Percentiles rank a stretch among this genome's conserved stretches.
Conservation (phyloP, 2,329 filamentous ascomycete species). For the Aspergillus sp. region DNA sequence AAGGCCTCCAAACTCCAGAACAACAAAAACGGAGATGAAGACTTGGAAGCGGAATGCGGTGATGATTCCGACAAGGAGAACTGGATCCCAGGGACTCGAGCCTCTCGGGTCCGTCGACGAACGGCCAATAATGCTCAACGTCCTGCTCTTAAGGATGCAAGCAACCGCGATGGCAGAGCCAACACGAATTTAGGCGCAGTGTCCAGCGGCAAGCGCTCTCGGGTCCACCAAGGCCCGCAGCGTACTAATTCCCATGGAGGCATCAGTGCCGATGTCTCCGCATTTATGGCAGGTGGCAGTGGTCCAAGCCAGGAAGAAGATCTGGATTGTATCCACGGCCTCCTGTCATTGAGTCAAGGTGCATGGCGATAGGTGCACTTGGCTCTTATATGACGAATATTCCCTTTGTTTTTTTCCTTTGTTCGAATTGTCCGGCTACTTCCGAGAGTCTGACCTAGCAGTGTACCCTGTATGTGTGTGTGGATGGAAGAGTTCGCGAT, state of each 20-base stretch:
- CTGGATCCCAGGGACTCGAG: constrained; percentile 50
- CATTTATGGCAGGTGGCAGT: constrained; percentile 57
- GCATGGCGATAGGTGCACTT: constrained; percentile 57
- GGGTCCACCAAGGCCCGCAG: constrained; percentile 13
- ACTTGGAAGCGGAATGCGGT: constrained; percentile 43
- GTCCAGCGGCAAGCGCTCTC: constrained; percentile 17
- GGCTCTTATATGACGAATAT: constrained; percentile 6
- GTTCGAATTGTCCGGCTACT: constrained; percentile 10
- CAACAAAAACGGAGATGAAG: constrained; percentile 23
- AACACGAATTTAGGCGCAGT: constrained; percentile 14
- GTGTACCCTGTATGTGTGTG: no score
- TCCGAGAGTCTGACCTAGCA: constrained; percentile 19
- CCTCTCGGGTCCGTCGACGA: constrained; percentile 30
- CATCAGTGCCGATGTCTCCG: constrained; percentile 56
- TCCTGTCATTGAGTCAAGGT: constrained; percentile 83
- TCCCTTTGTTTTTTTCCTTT: constrained; percentile 18
- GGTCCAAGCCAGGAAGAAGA: constrained; percentile 64
- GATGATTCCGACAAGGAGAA: constrained; percentile 98
- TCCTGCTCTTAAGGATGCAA: constrained; percentile 39
- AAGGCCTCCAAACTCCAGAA: constrained; percentile 16
- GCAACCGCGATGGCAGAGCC: constrained; percentile 15
- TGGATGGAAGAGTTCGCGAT: no score
- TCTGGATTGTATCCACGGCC: constrained; percentile 79
- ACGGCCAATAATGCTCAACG: constrained; percentile 22
- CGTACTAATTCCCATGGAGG: constrained; percentile 22